These are phyloP conservation scores for Fimicolochytrium jonesii DNA, from an alignment of 192 early-diverging fungal genomes.

Conservation along the genomic window DNA sequence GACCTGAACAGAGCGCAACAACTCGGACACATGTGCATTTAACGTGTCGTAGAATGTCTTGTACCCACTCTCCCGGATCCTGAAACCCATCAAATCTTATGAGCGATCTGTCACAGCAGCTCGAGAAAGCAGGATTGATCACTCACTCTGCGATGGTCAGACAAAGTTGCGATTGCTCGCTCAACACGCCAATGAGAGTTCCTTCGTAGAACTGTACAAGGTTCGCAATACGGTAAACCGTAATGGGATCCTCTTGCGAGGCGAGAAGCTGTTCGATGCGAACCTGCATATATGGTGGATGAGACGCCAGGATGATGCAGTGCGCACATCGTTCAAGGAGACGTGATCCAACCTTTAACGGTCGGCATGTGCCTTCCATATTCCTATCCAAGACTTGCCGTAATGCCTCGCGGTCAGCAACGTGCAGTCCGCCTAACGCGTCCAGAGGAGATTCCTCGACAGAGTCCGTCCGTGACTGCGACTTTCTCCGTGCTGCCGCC, in stretches of 20 bases:
- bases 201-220: constrained; percentile 72
- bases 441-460: constrained; percentile 5
- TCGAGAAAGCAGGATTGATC: too few species aligned
- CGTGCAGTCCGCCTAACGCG: background rate
- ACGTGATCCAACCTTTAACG: constrained; percentile 54
- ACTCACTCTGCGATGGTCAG: constrained; percentile 55
- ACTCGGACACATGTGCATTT: constrained; percentile 43
- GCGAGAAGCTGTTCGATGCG: constrained; percentile 76
- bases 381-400: constrained; percentile 60
- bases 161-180: constrained; percentile 45
- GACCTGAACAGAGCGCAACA: constrained; percentile 47
- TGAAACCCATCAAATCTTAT: constrained; percentile 3
- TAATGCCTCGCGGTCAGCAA: constrained; percentile 39
- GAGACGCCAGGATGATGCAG: background rate
- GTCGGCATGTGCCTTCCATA: constrained; percentile 68
- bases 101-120: background rate
- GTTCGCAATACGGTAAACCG: constrained; percentile 64
- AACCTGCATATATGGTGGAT: constrained; percentile 47
- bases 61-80: constrained; percentile 51
- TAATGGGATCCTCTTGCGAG: constrained; percentile 59
- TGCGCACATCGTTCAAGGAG: too few species aligned
- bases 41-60: constrained; percentile 56
- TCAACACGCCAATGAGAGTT: constrained; percentile 61
- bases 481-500: constrained; percentile 5
- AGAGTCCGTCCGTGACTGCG: background rate